Percentiles rank a stretch among this genome's conserved stretches.
Evolutionary conservation across 176 grass and related monocot species (phyloP).

Genomic region (Carex myosuroides): DNA sequence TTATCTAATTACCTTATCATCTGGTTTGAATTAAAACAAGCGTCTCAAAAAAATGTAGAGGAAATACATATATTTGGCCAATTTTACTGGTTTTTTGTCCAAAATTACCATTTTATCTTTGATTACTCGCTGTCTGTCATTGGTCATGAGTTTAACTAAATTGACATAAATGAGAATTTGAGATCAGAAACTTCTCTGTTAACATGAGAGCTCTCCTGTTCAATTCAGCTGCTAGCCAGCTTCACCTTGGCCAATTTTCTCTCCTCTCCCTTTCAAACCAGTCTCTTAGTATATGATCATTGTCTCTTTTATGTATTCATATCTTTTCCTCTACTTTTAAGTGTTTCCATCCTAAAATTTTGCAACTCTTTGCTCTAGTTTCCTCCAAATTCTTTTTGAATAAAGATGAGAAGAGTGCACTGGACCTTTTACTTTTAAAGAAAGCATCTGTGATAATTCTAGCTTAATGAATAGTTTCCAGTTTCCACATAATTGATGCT

Average conservation of each 20-base stretch:
- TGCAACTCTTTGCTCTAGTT: not conserved
- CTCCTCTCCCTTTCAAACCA: slow-evolving; percentile 35
- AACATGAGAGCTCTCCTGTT: slow-evolving; percentile 75
- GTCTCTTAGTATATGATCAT: slow-evolving; percentile 43
- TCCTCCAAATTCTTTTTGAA: not conserved
- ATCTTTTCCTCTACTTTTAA: not conserved
- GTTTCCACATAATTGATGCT: not conserved
- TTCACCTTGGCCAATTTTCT: too few relatives aligned
- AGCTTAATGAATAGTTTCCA: not conserved
- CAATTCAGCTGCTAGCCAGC: slow-evolving; percentile 32
- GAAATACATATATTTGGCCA: too few relatives aligned
- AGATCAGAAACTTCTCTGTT: slow-evolving; percentile 54
- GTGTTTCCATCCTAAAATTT: not conserved
- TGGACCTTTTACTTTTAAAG: not conserved
- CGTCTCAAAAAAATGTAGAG: too few relatives aligned
- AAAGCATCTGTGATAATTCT: not conserved
- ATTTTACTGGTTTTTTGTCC: too few relatives aligned
- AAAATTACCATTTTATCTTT: too few relatives aligned
- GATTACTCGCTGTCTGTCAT: too few relatives aligned
- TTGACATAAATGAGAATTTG: too few relatives aligned
- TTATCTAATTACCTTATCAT: too few relatives aligned
- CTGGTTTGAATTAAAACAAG: too few relatives aligned
- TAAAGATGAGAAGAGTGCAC: slow-evolving; percentile 4
- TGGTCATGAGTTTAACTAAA: too few relatives aligned
- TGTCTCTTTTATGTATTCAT: not conserved